phyloP scores from a whole-genome alignment of 2,329 filamentous ascomycete species.

The Trichoderma guizhouense region DNA sequence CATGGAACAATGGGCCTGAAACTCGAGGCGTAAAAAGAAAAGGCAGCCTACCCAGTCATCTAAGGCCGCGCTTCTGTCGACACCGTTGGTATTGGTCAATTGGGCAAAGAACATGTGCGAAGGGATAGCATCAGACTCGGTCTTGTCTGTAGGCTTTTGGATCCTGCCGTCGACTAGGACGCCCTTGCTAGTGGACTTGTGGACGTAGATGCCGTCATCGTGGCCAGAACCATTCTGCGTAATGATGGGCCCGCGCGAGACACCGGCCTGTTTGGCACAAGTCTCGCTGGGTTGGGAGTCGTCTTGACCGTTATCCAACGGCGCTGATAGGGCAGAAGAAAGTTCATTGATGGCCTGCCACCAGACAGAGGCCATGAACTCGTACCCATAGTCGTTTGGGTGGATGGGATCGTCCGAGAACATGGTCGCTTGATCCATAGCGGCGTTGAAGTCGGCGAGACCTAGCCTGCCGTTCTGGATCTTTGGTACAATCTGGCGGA shows the following conservation, averaged over 20 bases:
- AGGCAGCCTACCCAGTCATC: too few species aligned
- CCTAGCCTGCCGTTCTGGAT: not conserved
- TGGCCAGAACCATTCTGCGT: not conserved
- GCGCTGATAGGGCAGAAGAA: not conserved
- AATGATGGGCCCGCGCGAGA: not conserved
- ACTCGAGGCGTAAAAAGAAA: too few species aligned
- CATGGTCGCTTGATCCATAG: not conserved
- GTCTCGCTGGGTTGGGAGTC: not conserved
- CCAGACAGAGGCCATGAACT: conserved; percentile 1
- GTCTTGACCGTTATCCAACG: not conserved
- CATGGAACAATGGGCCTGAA: not conserved
- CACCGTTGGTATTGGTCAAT: not conserved
- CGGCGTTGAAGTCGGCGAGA: not conserved
- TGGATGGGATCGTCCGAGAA: conserved; percentile 1
- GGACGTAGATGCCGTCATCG: not conserved
- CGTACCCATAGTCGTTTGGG: not conserved
- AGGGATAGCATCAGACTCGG: not conserved
- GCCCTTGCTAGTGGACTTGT: not conserved
- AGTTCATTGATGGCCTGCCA: not conserved
- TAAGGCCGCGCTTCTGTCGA: too few species aligned
- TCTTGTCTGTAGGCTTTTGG: not conserved
- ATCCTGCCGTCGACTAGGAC: not conserved
- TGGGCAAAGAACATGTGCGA: not conserved
- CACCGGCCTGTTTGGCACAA: conserved; percentile 1
- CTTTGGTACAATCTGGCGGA: not conserved